Evolutionary conservation across 352 stramenopile genomes (phyloP).

Genomic region (Phytophthora cryptogea): DNA sequence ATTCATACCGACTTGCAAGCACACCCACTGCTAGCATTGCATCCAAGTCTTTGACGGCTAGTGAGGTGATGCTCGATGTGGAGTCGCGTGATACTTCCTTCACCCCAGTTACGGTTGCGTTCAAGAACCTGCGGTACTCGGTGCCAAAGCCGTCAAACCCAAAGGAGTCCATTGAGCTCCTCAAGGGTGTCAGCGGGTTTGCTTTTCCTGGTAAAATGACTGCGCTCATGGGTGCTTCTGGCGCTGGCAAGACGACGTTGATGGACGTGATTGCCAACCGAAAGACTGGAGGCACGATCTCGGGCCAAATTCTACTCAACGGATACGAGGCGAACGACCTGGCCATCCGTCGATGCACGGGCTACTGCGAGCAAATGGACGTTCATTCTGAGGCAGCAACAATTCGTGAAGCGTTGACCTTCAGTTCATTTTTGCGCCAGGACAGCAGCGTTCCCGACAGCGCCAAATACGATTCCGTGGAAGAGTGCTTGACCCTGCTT

Average conservation of each 20-base stretch:
- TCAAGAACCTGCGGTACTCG: constrained; percentile 24
- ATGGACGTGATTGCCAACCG: constrained; percentile 90
- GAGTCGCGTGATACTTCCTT: constrained; percentile 16
- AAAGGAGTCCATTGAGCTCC: constrained; percentile 27
- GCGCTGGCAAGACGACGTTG: constrained; percentile 77
- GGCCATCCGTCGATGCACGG: constrained; percentile 42
- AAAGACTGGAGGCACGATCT: constrained; percentile 58
- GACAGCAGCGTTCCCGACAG: constrained; percentile 33
- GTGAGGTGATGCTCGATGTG: constrained; percentile 30
- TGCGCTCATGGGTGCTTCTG: constrained; percentile 66
- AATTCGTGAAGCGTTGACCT: constrained; percentile 57
- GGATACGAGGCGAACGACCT: constrained; percentile 32
- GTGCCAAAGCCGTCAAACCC: constrained; percentile 28
- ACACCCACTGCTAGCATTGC: constrained; percentile 16
- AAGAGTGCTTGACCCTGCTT: constrained; percentile 45
- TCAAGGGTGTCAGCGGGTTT: constrained; percentile 29
- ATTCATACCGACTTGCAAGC: constrained; percentile 19
- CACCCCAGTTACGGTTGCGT: constrained; percentile 22
- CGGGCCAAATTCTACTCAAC: constrained; percentile 28
- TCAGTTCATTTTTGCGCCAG: constrained; percentile 31
- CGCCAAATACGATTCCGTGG: constrained; percentile 41
- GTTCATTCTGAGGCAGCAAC: constrained; percentile 81
- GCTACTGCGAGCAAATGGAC: constrained; percentile 77
- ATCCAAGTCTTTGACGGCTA: constrained; percentile 27
- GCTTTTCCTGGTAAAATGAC: constrained; percentile 28